phyloP scores from a whole-genome alignment of 1,139 yeast species.

The Geotrichum klebahnii region DNA sequence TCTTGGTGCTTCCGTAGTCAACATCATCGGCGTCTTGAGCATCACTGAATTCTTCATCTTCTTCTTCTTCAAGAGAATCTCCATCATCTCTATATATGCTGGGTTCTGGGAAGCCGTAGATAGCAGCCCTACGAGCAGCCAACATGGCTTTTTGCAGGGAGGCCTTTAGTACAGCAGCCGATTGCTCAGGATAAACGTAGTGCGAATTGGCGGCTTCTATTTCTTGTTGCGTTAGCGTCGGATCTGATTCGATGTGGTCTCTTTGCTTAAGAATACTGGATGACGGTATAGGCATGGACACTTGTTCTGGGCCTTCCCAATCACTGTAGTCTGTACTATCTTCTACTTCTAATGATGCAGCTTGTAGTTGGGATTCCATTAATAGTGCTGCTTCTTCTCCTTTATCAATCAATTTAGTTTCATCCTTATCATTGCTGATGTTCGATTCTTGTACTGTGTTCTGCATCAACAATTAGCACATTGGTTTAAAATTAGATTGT shows the following conservation, averaged over 20 bases:
- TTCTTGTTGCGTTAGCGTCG: constrained; percentile 7
- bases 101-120: constrained; percentile 25
- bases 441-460: no score
- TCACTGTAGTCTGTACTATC: constrained; percentile 30
- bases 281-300: constrained; percentile 13
- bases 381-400: not conserved
- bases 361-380: not conserved
- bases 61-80: constrained; percentile 24
- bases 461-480: no score
- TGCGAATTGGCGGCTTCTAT: constrained; percentile 27
- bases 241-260: constrained; percentile 45
- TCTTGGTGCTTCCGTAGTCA: not conserved
- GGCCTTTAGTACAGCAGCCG: constrained; percentile 37
- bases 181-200: constrained; percentile 33
- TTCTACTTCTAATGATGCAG: not conserved
- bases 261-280: constrained; percentile 59
- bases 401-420: constrained; percentile 1
- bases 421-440: no score
- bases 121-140: constrained; percentile 34
- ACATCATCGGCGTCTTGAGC: no score
- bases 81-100: constrained; percentile 26
- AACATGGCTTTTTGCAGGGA: constrained; percentile 38
- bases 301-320: constrained; percentile 39
- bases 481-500: no score
- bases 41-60: constrained; percentile 20